Percentiles rank a stretch among this genome's conserved stretches.
Evolutionary conservation across 2,329 filamentous ascomycete genomes (phyloP).

Genomic region (Blastomyces parvus): DNA sequence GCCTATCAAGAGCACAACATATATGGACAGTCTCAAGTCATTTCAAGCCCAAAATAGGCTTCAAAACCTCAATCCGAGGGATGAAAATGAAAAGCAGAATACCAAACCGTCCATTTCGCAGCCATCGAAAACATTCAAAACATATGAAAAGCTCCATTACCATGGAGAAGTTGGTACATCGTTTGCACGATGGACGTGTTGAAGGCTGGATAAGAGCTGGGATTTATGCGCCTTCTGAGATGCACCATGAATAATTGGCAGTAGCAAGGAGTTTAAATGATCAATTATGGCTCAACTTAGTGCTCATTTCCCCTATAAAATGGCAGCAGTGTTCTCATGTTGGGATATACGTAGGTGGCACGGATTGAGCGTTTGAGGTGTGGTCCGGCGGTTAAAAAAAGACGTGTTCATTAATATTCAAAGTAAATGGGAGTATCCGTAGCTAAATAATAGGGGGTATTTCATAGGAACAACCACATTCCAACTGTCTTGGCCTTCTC

Average conservation of each 20-base stretch:
- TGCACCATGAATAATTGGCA: no score
- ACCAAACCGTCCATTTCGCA: neutral
- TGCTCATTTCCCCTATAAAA: no score
- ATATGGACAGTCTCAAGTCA: neutral
- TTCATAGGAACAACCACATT: constrained; percentile 34
- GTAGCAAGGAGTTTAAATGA: no score
- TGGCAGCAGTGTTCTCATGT: no score
- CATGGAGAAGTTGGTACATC: neutral
- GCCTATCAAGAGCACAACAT: neutral
- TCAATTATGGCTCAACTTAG: no score
- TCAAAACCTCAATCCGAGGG: neutral
- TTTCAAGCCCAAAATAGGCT: neutral
- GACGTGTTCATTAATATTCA: neutral
- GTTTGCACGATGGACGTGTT: neutral
- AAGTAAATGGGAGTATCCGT: neutral
- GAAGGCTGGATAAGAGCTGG: no score
- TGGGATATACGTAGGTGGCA: no score
- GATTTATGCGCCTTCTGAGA: no score
- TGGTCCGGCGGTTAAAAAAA: neutral
- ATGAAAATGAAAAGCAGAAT: neutral
- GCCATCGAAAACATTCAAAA: neutral
- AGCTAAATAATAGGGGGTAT: neutral
- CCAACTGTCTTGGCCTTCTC: constrained; percentile 26
- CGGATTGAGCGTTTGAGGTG: no score
- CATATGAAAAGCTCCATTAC: neutral